Evolutionary conservation across 2,329 filamentous ascomycete genomes (phyloP).

Genomic region (Paecilomyces dactylethromorphus): DNA sequence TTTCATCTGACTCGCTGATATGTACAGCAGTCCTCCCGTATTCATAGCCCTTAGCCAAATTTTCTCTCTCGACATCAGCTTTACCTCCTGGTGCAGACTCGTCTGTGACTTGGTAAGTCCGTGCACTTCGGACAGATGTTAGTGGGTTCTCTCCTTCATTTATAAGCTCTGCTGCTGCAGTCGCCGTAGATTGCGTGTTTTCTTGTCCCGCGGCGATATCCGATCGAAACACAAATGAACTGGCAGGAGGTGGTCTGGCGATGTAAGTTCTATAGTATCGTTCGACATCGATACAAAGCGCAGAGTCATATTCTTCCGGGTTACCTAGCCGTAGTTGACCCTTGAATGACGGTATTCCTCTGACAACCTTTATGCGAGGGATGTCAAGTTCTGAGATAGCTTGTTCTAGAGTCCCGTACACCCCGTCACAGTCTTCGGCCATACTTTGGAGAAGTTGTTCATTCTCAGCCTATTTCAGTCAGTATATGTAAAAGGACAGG

Average conservation of each 20-base stretch:
- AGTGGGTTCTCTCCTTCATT: constrained; percentile 45
- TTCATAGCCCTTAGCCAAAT: constrained; percentile 86
- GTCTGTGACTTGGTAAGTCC: constrained; percentile 75
- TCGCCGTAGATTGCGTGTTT: constrained; percentile 48
- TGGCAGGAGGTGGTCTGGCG: constrained; percentile 68
- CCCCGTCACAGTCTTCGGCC: constrained; percentile 61
- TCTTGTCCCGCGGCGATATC: constrained; percentile 42
- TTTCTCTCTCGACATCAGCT: constrained; percentile 71
- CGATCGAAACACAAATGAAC: constrained; percentile 59
- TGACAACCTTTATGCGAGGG: constrained; percentile 69
- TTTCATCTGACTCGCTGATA: constrained; percentile 78
- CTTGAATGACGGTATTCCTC: constrained; percentile 71
- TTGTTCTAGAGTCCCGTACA: constrained; percentile 78
- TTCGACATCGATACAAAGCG: constrained; percentile 78
- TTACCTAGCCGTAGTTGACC: constrained; percentile 77
- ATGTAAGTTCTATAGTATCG: constrained; percentile 82
- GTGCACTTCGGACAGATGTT: constrained; percentile 66
- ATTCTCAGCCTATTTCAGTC: constrained; percentile 53
- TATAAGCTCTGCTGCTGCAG: constrained; percentile 31
- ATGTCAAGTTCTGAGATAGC: constrained; percentile 73
- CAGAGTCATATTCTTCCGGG: constrained; percentile 62
- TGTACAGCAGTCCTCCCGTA: constrained; percentile 89
- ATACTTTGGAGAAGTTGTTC: constrained; percentile 63
- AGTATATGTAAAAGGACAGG: not conserved
- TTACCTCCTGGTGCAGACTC: constrained; percentile 69